Evolutionary conservation across 164 flowering plant species (phyloP), one percentile per base, ranked within the genome.

Genomic region (Vitis riparia): DNA sequence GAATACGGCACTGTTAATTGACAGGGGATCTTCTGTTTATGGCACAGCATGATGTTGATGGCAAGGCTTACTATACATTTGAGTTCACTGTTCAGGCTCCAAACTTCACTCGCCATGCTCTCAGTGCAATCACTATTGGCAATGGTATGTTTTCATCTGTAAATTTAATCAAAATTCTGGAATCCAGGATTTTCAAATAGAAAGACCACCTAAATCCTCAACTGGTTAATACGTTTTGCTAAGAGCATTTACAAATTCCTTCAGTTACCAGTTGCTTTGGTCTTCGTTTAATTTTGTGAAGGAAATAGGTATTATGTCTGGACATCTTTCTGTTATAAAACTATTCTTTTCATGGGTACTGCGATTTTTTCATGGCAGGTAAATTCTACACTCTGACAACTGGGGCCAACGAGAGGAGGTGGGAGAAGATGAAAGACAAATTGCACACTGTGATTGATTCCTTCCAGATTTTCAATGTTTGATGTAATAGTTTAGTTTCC

Each of bases 361-460:
- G 62, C 29, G 5, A 23, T 32, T 37, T 14, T n/a, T 59, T 53
- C 1, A 16, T 74, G 72, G 79, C 93, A 94, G 99, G 98, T 44
- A 91, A 90, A 63, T 89, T 95, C 75, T 95, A 90, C 82, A 89
- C 98, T 11, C 70, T 92, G 84, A 92, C 99, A 17, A 95, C 99
- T 1, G 99, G 99, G 51, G 88, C 99, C 11, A 95, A 95, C 59
- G 94, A 92, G 79, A 91, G 97, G 81, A 88, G 97, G 71, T 95
- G 98, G 98, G 92, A 59, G 55, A 95, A 95, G 83, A 92, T 95
- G 98, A 92, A 95, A 81, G 99, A 95, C 51, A 88, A 82, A 74
- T 73, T 95, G 81, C 79, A 82, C 62, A 80, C 88, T 4, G 90
- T 95, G 10, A 72, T 90, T 2, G 96, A 95, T 72, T 95, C 99